Evolutionary conservation across 139 green algal genomes (phyloP).

Genomic region (Limnomonas spitsbergensis): DNA sequence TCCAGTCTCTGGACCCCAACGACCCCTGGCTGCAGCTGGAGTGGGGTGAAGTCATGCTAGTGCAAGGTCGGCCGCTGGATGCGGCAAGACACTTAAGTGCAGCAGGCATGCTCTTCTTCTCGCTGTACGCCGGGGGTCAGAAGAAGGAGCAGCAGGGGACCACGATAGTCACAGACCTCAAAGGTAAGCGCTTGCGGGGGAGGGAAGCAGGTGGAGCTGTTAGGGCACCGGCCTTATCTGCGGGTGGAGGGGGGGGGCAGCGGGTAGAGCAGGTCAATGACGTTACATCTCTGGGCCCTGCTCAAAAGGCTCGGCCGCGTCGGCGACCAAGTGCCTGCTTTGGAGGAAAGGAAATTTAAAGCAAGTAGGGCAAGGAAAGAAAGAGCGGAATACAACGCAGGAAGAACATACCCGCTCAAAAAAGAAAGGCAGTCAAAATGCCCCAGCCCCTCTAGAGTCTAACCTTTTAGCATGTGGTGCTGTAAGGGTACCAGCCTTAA

Average conservation of each 20-base stretch:
- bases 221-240: background rate
- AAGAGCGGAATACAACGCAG: too few relatives aligned
- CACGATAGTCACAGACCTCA: background rate
- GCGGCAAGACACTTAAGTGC: background rate
- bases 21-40: constrained; percentile 74
- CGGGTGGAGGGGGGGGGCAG: background rate
- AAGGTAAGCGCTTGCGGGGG: background rate
- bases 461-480: too few relatives aligned
- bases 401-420: too few relatives aligned
- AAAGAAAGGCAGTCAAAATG: too few relatives aligned
- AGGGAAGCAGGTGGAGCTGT: background rate
- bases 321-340: background rate
- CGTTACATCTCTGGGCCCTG: background rate
- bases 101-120: background rate
- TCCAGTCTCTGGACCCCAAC: constrained; percentile 53
- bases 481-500: too few relatives aligned
- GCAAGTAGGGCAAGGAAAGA: background rate
- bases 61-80: constrained; percentile 12
- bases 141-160: background rate
- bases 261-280: background rate
- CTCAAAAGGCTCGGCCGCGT: background rate
- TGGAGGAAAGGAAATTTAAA: background rate
- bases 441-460: too few relatives aligned
- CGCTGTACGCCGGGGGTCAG: background rate
- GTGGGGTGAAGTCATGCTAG: constrained; percentile 55